Percentiles rank a stretch among this genome's conserved stretches.
These are phyloP conservation scores for Botrytis aclada DNA, from an alignment of 2,329 filamentous ascomycete species.

Conservation along the genomic window DNA sequence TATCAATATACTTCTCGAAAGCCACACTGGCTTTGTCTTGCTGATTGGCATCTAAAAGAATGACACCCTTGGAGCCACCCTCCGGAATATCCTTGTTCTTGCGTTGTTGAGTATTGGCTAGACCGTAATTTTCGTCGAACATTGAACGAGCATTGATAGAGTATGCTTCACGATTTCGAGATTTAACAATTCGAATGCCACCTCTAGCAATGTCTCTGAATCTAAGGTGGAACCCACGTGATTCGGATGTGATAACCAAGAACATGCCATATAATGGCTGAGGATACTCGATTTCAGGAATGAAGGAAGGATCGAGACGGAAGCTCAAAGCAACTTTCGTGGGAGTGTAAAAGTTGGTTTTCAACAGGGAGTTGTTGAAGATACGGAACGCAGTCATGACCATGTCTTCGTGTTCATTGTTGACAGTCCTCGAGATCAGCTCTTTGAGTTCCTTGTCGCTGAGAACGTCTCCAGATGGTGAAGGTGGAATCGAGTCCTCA, in stretches of 20 bases:
- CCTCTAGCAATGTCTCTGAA: conserved; percentile 97
- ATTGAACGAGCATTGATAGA: conserved; percentile 93
- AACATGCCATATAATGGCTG: conserved; percentile 97
- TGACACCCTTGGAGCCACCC: conserved; percentile 96
- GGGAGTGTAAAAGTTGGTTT: conserved; percentile 93
- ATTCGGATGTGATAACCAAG: conserved; percentile 94
- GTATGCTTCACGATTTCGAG: conserved; percentile 91
- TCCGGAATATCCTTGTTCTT: conserved; percentile 99
- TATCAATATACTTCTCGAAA: conserved; percentile 99
- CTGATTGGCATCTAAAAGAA: conserved; percentile 87
- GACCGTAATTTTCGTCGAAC: conserved; percentile 98
- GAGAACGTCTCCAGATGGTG: conserved; percentile 63
- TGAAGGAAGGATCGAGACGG: conserved; percentile 83
- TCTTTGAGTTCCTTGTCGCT: conserved; percentile 71
- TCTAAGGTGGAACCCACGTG: conserved; percentile 92
- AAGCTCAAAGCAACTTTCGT: conserved; percentile 98
- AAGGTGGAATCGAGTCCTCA: conserved; percentile 53
- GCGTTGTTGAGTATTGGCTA: conserved; percentile 96
- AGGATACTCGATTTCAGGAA: conserved; percentile 89
- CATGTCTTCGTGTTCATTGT: conserved; percentile 95
- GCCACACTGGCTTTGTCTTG: conserved; percentile 90
- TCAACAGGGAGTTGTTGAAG: conserved; percentile 90
- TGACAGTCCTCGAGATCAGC: conserved; percentile 73
- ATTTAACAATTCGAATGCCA: conserved; percentile 98
- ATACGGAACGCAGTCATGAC: conserved; percentile 96